phyloP scores from a whole-genome alignment of 1,284 basidiomycete species.

The Ustilago nuda region DNA sequence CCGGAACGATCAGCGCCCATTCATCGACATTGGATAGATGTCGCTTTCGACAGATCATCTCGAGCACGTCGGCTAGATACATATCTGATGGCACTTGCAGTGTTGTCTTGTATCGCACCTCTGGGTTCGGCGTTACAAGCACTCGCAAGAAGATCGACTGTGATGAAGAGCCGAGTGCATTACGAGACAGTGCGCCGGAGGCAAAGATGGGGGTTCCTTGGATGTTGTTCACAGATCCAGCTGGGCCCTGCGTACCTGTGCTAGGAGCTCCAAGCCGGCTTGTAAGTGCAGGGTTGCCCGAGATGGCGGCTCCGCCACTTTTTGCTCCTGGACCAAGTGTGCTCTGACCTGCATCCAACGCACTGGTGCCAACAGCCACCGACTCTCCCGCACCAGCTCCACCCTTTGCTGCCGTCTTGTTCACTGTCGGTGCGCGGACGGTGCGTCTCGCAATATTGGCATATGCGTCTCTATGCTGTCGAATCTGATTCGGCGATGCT shows the following conservation, averaged over 20 bases:
- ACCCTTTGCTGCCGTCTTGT: slow-evolving; percentile 13
- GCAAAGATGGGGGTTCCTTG: slow-evolving; percentile 62
- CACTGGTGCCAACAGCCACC: slow-evolving; percentile 17
- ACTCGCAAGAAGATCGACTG: slow-evolving; percentile 61
- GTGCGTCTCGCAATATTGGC: slow-evolving; percentile 38
- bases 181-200: slow-evolving; percentile 49
- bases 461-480: slow-evolving; percentile 78
- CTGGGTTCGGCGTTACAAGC: slow-evolving; percentile 58
- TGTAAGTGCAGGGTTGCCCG: slow-evolving; percentile 34
- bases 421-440: slow-evolving; percentile 24
- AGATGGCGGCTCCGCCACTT: slow-evolving; percentile 27
- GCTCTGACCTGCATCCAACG: slow-evolving; percentile 27
- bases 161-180: slow-evolving; percentile 44
- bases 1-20: slow-evolving; percentile 65
- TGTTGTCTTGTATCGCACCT: slow-evolving; percentile 67
- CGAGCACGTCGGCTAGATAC: slow-evolving; percentile 96
- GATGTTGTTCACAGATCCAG: slow-evolving; percentile 53
- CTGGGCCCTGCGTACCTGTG: slow-evolving; percentile 16
- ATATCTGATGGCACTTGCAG: slow-evolving; percentile 76
- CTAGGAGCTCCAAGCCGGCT: slow-evolving; percentile 36
- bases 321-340: slow-evolving; percentile 27
- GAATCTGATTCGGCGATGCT: slow-evolving; percentile 79
- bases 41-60: slow-evolving; percentile 70
- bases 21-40: slow-evolving; percentile 57
- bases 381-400: slow-evolving; percentile 22